These are phyloP conservation scores for Toxoplasma gondii DNA, from an alignment of 169 alveolate genomes.

Conservation along the genomic window DNA sequence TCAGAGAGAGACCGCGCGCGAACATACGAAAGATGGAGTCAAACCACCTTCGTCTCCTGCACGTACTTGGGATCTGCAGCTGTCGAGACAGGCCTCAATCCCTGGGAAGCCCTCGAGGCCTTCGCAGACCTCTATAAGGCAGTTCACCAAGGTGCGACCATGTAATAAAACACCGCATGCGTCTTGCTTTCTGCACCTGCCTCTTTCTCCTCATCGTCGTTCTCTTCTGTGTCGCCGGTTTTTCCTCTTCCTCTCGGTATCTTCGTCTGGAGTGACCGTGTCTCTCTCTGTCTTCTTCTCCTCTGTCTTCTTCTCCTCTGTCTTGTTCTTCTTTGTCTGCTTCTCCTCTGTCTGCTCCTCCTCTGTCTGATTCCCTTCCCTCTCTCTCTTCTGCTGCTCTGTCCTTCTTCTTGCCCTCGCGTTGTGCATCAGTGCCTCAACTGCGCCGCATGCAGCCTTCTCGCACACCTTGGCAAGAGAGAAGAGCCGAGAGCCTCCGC, in stretches of 20 bases:
- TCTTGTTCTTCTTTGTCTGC: not conserved
- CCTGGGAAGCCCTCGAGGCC: slow-evolving; percentile 63
- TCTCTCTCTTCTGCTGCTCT: not conserved
- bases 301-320: not conserved
- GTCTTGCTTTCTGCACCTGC: not conserved
- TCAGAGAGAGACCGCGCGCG: not conserved
- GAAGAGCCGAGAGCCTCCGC: no score
- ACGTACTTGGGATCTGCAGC: slow-evolving; percentile 65
- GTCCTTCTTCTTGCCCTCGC: no score
- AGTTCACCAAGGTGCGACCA: slow-evolving; percentile 46
- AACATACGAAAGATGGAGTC: not conserved
- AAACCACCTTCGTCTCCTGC: not conserved
- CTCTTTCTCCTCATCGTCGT: not conserved
- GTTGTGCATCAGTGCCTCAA: no score
- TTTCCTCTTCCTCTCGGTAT: not conserved
- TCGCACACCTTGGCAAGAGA: no score
- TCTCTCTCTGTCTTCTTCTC: no score
- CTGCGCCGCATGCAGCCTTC: no score
- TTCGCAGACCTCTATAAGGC: slow-evolving; percentile 65
- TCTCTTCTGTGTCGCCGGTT: not conserved
- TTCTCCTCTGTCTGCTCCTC: not conserved
- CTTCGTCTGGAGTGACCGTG: not conserved
- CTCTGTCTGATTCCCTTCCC: no score
- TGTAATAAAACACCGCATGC: not conserved
- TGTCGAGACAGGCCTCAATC: slow-evolving; percentile 62